Conservation (phyloP, 768 basidiomycete species). For the Tricholoma flavovirens region DNA sequence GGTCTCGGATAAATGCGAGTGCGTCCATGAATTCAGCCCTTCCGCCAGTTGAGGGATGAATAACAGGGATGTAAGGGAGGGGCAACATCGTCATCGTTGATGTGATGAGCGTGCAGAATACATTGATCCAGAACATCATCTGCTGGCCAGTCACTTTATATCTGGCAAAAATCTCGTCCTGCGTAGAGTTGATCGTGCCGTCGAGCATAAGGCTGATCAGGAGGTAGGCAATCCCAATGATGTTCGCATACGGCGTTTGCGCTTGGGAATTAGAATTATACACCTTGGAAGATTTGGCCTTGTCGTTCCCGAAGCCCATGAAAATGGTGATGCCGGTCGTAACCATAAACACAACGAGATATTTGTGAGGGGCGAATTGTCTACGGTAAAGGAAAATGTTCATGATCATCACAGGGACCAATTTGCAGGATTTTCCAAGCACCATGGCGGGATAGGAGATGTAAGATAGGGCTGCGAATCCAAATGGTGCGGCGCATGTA, state of each 20-base stretch:
- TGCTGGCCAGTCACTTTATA: conserved; percentile 82
- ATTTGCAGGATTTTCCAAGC: conserved; percentile 97
- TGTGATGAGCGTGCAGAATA: conserved; percentile 75
- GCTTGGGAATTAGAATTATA: conserved; percentile 29
- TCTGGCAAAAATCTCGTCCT: conserved; percentile 89
- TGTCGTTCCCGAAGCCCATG: conserved; percentile 79
- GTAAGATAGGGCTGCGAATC: conserved; percentile 90
- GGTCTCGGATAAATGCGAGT: conserved; percentile 65
- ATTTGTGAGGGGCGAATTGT: conserved; percentile 89
- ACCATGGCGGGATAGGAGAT: conserved; percentile 99
- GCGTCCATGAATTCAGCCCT: conserved; percentile 62
- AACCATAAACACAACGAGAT: conserved; percentile 90
- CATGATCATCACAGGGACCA: conserved; percentile 98
- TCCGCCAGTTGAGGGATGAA: conserved; percentile 61
- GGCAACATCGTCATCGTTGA: conserved; percentile 66
- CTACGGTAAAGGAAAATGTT: conserved; percentile 94
- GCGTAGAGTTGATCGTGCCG: conserved; percentile 91
- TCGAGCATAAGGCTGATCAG: conserved; percentile 87
- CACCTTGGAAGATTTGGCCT: conserved; percentile 33
- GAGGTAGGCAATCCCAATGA: conserved; percentile 72
- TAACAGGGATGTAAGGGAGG: conserved; percentile 75
- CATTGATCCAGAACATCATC: conserved; percentile 99
- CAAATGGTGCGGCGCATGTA: conserved; percentile 89
- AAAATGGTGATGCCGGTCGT: conserved; percentile 89
- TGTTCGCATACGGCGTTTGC: conserved; percentile 44